phyloP scores from a whole-genome alignment of 371 early-diverging fungal genomes.

The Apophysomyces ossiformis region DNA sequence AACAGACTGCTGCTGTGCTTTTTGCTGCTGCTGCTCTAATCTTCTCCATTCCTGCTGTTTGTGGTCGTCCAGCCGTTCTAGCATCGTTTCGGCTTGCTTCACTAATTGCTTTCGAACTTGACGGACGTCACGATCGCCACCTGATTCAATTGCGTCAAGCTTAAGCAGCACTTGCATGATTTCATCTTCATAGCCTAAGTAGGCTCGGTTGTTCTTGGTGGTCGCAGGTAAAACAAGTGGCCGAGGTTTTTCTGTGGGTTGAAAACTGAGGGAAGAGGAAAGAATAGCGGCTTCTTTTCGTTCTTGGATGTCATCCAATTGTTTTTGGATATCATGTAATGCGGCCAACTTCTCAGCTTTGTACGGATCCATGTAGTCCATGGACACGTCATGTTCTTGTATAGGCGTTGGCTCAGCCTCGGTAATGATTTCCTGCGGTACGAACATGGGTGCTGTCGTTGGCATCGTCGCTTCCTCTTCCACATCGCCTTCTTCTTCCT shows the following conservation, averaged over 20 bases:
- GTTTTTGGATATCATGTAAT: slow-evolving; percentile 26
- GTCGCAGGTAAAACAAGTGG: slow-evolving; percentile 21
- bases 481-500: neutral
- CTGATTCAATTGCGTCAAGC: slow-evolving; percentile 44
- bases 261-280: slow-evolving; percentile 28
- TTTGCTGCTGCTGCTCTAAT: neutral
- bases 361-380: slow-evolving; percentile 12
- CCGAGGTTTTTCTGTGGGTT: slow-evolving; percentile 14
- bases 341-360: slow-evolving; percentile 25
- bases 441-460: neutral
- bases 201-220: slow-evolving; percentile 31
- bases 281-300: slow-evolving; percentile 26
- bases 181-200: slow-evolving; percentile 37
- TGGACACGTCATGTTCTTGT: slow-evolving; percentile 14
- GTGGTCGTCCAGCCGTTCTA: slow-evolving; percentile 41
- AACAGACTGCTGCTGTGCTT: neutral
- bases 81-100: slow-evolving; percentile 32
- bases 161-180: slow-evolving; percentile 38
- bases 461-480: neutral
- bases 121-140: slow-evolving; percentile 40
- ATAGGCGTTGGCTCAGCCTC: slow-evolving; percentile 15
- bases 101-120: slow-evolving; percentile 39
- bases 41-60: slow-evolving; percentile 50
- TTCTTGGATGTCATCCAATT: slow-evolving; percentile 29
- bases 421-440: slow-evolving; percentile 13